Base-by-base conservation (phyloP, 495 filamentous ascomycete species). In the Trichocladium antarcticum region DNA sequence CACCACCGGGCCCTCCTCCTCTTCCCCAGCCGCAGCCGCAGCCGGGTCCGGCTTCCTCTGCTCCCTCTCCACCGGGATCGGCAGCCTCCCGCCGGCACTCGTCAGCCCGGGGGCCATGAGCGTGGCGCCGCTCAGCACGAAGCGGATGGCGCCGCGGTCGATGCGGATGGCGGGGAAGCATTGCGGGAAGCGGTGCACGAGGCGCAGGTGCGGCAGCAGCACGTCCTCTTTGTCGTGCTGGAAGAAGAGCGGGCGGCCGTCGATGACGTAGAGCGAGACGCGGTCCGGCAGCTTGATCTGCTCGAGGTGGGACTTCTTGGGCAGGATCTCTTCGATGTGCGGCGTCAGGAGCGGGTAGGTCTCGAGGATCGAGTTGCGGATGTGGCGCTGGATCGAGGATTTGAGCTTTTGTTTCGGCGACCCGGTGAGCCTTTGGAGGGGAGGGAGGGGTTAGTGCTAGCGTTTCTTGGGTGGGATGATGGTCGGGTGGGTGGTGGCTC, bases 21-120 rank as follows among this genome's bases (percentile, higher is more conserved):
- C 51, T 42, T 49, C 37, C 38, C 20, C 37, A 0, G 17, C 24
- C 21, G 14, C 32, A 22, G 53, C 60, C 16, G n/a, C n/a, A n/a
- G n/a, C n/a, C n/a, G n/a, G n/a, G n/a, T 63, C 57, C 31, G 9
- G 31, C 22, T 27, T 63, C 60, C 37, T 10, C 12, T 37, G 36
- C 9, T 57, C 53, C 24, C 50, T 78, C 72, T 51, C 49, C 0
- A 45, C 42, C 17, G 24, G 69, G 61, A 42, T 69, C 73, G 22
- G 92, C 55, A 98, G 64, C 27, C 80, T 58, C 0, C 92, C 92
- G 1, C 93, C 92, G 0, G 81, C 62, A 8, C 78, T 83, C 7
- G 92, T 98, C 50, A 97, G 62, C 0, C 92, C 92, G 0, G 92
- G 92, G 11, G 85, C 89, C 92, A 98, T 98, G 37, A 98, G 80